Evolutionary conservation across 2,329 filamentous ascomycete genomes (phyloP).

Genomic region (Nannizzia gypsea): DNA sequence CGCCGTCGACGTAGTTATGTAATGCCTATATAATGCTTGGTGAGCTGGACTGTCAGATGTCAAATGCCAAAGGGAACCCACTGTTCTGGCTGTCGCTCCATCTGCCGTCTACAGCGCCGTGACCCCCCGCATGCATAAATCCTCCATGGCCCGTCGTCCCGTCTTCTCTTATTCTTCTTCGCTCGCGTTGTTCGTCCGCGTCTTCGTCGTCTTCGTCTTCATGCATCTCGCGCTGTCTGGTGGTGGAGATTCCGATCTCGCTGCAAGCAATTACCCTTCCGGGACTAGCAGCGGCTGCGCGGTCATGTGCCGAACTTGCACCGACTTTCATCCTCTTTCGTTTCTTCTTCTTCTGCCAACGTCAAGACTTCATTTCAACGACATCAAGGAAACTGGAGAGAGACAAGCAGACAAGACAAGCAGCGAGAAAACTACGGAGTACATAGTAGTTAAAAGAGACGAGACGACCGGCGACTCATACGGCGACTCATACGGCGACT

Average conservation of each 20-base stretch:
- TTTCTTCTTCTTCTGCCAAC: neutral
- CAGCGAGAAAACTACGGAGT: too few relatives aligned
- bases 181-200: too few relatives aligned
- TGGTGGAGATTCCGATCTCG: neutral
- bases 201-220: too few relatives aligned
- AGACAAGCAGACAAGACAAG: neutral
- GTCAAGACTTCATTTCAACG: neutral
- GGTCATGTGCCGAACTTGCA: neutral
- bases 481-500: neutral
- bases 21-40: too few relatives aligned
- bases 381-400: neutral
- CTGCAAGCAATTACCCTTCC: slow-evolving; percentile 1
- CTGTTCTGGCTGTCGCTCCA: neutral
- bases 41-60: neutral
- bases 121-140: neutral
- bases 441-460: too few relatives aligned
- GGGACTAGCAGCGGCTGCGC: neutral
- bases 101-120: neutral
- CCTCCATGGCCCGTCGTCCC: neutral
- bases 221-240: too few relatives aligned
- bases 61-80: neutral
- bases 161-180: too few relatives aligned
- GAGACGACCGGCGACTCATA: neutral
- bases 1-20: neutral
- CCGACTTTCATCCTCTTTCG: neutral